phyloP scores from a whole-genome alignment of 768 basidiomycete species.

The Pleurotus djamor region DNA sequence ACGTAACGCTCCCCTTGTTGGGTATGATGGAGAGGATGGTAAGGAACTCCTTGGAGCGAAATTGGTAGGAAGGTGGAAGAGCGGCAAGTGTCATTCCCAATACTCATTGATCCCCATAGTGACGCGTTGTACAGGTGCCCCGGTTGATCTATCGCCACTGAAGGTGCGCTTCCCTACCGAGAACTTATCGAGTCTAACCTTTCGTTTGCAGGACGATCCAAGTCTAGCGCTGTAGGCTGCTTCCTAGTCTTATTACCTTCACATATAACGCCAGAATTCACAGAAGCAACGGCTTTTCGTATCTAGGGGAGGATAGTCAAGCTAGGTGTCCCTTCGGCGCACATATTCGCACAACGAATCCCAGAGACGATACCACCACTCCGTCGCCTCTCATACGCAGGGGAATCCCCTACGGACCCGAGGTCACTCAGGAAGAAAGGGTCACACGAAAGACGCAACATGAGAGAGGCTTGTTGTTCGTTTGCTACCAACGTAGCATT shows the following conservation, averaged over 20 bases:
- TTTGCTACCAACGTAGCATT: constrained; percentile 39
- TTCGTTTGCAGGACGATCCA: neutral
- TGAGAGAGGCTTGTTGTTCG: constrained; percentile 46
- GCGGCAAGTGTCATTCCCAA: constrained; percentile 22
- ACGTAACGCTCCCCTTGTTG: constrained; percentile 33
- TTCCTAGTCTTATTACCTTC: neutral
- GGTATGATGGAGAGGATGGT: constrained; percentile 34
- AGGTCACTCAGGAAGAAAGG: constrained; percentile 38
- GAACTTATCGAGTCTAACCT: neutral
- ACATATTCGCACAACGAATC: constrained; percentile 44
- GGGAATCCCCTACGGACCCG: constrained; percentile 46
- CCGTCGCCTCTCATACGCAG: neutral
- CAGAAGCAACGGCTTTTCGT: neutral
- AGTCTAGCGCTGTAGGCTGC: neutral
- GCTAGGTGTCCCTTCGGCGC: constrained; percentile 45
- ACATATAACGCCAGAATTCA: neutral
- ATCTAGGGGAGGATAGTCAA: constrained; percentile 12
- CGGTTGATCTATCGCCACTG: constrained; percentile 41
- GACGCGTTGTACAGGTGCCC: constrained; percentile 31
- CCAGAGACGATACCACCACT: constrained; percentile 30
- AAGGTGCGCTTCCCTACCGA: constrained; percentile 12
- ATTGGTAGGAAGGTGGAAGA: constrained; percentile 57
- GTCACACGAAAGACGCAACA: constrained; percentile 30
- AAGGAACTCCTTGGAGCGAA: constrained; percentile 48
- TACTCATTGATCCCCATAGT: constrained; percentile 9